Conservation (phyloP, 371 early-diverging fungal species). For the Funneliformis caledonium region DNA sequence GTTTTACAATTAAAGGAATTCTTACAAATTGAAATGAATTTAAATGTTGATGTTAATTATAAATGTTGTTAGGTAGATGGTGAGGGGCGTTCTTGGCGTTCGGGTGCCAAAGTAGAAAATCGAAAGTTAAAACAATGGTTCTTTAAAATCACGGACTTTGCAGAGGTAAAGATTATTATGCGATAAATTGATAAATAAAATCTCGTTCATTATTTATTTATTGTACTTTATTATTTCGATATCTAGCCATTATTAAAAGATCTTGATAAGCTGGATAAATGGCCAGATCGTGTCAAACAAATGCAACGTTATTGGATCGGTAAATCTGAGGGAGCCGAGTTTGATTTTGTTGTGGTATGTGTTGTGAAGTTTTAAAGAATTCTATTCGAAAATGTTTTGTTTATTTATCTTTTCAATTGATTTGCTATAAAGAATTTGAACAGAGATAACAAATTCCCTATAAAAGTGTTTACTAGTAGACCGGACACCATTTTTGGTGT, state of each 20-base stretch:
- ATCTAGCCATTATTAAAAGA: constrained; percentile 76
- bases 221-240: neutral
- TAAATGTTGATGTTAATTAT: neutral
- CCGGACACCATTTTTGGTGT: constrained; percentile 82
- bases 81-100: constrained; percentile 89
- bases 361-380: neutral
- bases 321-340: constrained; percentile 80
- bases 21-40: neutral
- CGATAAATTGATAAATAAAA: neutral
- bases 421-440: neutral
- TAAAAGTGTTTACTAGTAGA: constrained; percentile 82
- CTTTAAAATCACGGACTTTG: constrained; percentile 83
- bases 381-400: neutral
- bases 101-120: constrained; percentile 93
- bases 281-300: constrained; percentile 90
- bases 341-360: constrained; percentile 58
- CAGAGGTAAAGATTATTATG: constrained; percentile 60
- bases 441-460: neutral
- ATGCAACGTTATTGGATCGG: constrained; percentile 97
- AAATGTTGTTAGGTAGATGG: constrained; percentile 69
- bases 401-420: neutral
- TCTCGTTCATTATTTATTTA: neutral
- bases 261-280: constrained; percentile 71
- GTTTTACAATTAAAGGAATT: constrained; percentile 45
- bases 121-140: constrained; percentile 91